Percentiles rank a stretch among this genome's conserved stretches.
Evolutionary conservation across 179 eudicot species (phyloP).

Genomic region (Nepenthes alata): DNA sequence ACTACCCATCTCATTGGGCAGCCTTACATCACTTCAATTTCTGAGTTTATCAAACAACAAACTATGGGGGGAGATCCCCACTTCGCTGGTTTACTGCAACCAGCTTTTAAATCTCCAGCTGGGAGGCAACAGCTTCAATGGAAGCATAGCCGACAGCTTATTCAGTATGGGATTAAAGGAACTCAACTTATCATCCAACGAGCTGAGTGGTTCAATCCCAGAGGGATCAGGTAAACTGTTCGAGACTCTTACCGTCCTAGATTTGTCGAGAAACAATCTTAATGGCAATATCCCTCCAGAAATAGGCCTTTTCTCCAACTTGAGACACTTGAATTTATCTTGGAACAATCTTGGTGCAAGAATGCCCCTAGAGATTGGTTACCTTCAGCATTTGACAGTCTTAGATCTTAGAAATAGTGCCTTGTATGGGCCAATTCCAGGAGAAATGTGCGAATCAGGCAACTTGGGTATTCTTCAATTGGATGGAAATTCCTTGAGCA

Average conservation of each 20-base stretch:
- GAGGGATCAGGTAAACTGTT: constrained; percentile 40
- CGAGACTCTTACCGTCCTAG: constrained; percentile 51
- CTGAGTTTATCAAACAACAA: constrained; percentile 45
- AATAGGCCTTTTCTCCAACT: constrained; percentile 57
- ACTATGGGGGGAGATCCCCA: constrained; percentile 50
- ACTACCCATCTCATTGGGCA: constrained; percentile 49
- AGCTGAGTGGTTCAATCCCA: constrained; percentile 55
- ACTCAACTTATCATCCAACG: constrained; percentile 61
- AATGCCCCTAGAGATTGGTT: constrained; percentile 75
- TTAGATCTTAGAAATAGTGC: constrained; percentile 57
- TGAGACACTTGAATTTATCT: constrained; percentile 72
- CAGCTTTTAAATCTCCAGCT: constrained; percentile 37
- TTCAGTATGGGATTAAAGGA: constrained; percentile 51
- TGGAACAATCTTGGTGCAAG: constrained; percentile 61
- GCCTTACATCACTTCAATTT: constrained; percentile 35
- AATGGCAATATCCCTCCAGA: constrained; percentile 68
- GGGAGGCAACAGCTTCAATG: constrained; percentile 38
- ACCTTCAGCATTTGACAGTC: constrained; percentile 54
- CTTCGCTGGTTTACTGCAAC: constrained; percentile 33
- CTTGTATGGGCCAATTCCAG: constrained; percentile 60
- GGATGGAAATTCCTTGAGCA: constrained; percentile 75
- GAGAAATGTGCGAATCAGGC: constrained; percentile 61
- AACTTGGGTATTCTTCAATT: constrained; percentile 69
- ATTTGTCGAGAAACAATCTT: constrained; percentile 62
- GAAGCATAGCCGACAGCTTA: constrained; percentile 57